These are phyloP conservation scores for Symbiodinium natans DNA, from an alignment of 73 alveolate genomes.

Conservation along the genomic window DNA sequence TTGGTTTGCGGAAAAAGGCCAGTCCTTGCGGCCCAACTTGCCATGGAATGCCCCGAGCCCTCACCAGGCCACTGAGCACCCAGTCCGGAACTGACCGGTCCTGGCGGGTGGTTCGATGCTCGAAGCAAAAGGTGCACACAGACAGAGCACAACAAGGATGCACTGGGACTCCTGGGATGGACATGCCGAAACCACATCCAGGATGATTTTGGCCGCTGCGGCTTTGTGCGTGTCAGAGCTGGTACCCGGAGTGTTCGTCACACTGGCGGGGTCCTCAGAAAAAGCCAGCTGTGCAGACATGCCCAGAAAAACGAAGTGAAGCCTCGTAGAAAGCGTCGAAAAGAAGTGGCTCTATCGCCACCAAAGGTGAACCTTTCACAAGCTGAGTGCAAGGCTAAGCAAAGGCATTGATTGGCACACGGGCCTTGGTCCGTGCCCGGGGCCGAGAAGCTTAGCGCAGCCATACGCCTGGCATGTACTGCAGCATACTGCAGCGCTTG, in stretches of 20 bases:
- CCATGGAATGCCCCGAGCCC: constrained; percentile 79
- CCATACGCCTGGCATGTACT: not conserved
- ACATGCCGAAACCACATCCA: constrained; percentile 61
- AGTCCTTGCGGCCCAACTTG: constrained; percentile 81
- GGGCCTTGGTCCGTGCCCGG: not conserved
- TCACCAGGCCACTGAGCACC: constrained; percentile 63
- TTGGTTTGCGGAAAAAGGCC: not conserved
- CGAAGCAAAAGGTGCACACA: not conserved
- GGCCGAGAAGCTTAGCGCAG: constrained; percentile 22
- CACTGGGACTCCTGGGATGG: constrained; percentile 21
- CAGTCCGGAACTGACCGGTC: constrained; percentile 61
- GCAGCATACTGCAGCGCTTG: not conserved
- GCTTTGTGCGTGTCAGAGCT: constrained; percentile 9
- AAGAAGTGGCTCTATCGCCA: constrained; percentile 46
- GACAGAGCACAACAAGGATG: not conserved
- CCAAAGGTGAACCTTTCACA: constrained; percentile 39
- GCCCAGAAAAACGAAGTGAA: not conserved
- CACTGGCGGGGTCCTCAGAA: constrained; percentile 26
- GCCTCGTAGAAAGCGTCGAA: constrained; percentile 71
- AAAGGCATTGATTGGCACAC: not conserved
- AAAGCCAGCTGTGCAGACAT: not conserved
- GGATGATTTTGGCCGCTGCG: constrained; percentile 58
- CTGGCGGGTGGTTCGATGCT: not conserved
- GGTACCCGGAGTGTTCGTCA: not conserved
- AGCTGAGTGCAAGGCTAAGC: not conserved